Evolutionary conservation across 78 protist genomes (phyloP), one percentile per base, ranked within the genome.

Genomic region (Monocercomonoides exilis): DNA sequence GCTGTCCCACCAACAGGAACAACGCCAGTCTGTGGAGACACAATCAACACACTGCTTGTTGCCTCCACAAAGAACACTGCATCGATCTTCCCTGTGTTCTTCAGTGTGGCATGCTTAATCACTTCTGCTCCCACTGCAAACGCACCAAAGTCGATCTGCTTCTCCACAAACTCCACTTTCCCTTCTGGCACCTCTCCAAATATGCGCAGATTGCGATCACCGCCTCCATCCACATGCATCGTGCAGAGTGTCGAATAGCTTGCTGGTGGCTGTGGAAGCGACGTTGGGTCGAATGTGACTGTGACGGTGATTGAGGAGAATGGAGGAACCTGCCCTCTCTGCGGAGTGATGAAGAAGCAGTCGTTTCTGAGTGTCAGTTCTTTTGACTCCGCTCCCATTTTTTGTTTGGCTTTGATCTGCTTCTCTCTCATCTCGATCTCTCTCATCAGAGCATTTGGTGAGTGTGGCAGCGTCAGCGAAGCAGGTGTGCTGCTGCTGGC

Each of bases 171-270:
- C 77, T 0, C 1, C 43, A 0, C 11, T 77, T 0, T 36, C 35
- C 87, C 90, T 44, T 88, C 46, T 2, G 86, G 42, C 1, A 64
- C 79, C 84, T 1, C 35, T 5, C 45, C 93, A 32, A 2, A 42
- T 45, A 86, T 63, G 44, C 63, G 33, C 38, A 91, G 77, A 36
- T 41, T 11, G 33, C 32, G 33, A 5, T 42, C 79, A 0, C 44
- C 38, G 36, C 93, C 92, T 43, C 88, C 88, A 21, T 81, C 64
- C 43, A 91, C 92, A n/a, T 36, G 85, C 46, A 81, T 1, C 41
- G 2, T 38, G 41, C 34, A 11, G 85, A 43, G 2, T 29, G 3
- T 41, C 45, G 42, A 36, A 1, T 41, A 11, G 82, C 5, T 21
- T 41, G 82, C 11, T 32, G 4, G 82, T 5, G 43, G 43, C 4